These are phyloP conservation scores for Parascedosporium putredinis DNA, from an alignment of 2,329 filamentous ascomycete species.

Conservation along the genomic window DNA sequence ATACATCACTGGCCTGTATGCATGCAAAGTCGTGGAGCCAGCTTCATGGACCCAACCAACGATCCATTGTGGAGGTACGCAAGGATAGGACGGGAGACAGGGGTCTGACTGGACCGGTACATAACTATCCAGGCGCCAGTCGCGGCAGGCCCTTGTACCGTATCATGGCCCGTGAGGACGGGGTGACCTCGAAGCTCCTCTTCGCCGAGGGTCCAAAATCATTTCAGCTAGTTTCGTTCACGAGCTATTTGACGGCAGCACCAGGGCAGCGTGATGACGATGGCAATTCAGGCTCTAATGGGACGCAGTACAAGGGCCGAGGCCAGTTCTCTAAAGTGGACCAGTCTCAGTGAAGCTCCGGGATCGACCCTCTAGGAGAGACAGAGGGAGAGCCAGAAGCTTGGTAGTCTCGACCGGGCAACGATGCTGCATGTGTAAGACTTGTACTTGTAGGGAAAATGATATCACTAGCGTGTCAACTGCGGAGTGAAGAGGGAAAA, in stretches of 20 bases:
- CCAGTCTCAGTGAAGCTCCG: conserved; percentile 5
- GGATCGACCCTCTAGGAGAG: conserved; percentile 2
- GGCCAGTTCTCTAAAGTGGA: conserved; percentile 1
- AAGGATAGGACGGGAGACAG: neutral
- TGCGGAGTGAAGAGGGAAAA: neutral
- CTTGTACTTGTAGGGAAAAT: neutral
- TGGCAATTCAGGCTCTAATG: neutral
- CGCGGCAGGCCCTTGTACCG: neutral
- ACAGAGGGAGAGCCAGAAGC: neutral
- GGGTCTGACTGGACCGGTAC: neutral
- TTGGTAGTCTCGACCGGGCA: neutral
- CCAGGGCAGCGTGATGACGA: neutral
- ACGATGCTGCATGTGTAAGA: neutral
- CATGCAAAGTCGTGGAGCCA: conserved; percentile 1
- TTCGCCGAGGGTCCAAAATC: neutral
- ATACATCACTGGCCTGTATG: conserved; percentile 1
- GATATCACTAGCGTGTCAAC: neutral
- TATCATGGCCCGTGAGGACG: neutral
- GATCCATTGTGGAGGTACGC: too few relatives aligned
- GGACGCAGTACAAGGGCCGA: neutral
- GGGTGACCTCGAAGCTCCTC: neutral
- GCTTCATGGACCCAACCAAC: too few relatives aligned
- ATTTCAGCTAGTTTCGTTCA: neutral
- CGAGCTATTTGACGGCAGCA: too few relatives aligned
- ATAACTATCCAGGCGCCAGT: neutral